Evolutionary conservation across 495 filamentous ascomycete genomes (phyloP), one percentile per base, ranked within the genome.

Genomic region (Aspergillus funiculosus): DNA sequence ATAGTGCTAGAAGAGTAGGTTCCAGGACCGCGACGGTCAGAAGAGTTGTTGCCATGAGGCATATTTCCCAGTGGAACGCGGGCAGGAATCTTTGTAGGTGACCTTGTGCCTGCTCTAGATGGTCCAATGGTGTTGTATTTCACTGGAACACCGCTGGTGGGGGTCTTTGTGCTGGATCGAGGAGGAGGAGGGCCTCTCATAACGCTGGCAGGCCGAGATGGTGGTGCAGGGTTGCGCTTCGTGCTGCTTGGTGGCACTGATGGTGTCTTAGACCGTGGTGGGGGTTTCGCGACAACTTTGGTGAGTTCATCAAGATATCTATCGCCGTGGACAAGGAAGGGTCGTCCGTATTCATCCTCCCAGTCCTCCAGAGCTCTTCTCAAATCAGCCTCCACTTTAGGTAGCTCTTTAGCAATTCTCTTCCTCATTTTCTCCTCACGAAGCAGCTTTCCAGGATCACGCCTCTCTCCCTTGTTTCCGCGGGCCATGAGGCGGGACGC

Each of bases 351-450:
- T 48, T 96, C 90, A 46, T 94, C 85, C 60, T 96, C 94, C 85
- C 86, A 99, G 26, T 77, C 67, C 66, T 94, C 89, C 21, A 99
- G 72, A 31, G 76, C 72, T 55, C 83, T 94, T 49, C 77, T 80
- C 30, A 99, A 71, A 7, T 97, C 89, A 0, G 74, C 73, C 41
- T 89, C 85, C 11, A 99, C 73, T 64, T 92, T 97, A 5, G 92
- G 92, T 31, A 99, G 73, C 52, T 99, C 92, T 65, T 96, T 96
- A 11, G 88, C 75, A 46, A 97, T 94, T 19, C 89, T 74, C 76
- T 97, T 99, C 29, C 92, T 79, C 87, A 95, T 92, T 75, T 95
- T 97, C 69, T 99, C 92, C 59, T 99, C 92, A 18, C 92, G 78
- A 21, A 99, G 70, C n/a, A 99, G 73, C 62, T 94, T 88, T 20